A percentile compares a stretch with the other conserved stretches of the same genome.
Conservation (phyloP, 2,329 filamentous ascomycete species). For the Diaporthe ampelina region DNA sequence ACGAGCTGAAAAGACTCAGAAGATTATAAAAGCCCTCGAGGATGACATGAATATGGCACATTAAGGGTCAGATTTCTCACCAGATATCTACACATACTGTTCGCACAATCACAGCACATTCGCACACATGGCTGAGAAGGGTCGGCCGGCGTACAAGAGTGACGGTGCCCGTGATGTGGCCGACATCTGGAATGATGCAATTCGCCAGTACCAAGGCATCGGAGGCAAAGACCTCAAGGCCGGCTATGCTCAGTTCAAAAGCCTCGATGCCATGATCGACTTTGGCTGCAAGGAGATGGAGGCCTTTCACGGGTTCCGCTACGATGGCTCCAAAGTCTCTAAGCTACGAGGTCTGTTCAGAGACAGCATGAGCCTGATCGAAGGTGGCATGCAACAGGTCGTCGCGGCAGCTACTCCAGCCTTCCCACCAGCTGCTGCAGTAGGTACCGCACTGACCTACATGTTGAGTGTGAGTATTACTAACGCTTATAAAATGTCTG, state of each 20-base stretch:
- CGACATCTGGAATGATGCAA: slow-evolving; percentile 13
- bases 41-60: not conserved
- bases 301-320: slow-evolving; percentile 6
- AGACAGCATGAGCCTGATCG: not conserved
- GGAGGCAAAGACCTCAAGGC: slow-evolving; percentile 5
- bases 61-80: no score
- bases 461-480: not conserved
- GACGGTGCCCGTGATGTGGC: not conserved
- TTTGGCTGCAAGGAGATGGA: slow-evolving; percentile 24
- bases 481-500: not conserved
- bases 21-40: not conserved
- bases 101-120: not conserved
- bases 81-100: not conserved
- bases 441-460: slow-evolving; percentile 1
- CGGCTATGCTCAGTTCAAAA: not conserved
- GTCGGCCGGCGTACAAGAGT: not conserved
- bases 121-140: not conserved
- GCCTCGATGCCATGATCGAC: not conserved
- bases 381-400: slow-evolving; percentile 4
- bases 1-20: not conserved
- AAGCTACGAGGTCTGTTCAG: slow-evolving; percentile 15
- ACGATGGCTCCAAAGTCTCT: slow-evolving; percentile 5
- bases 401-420: slow-evolving; percentile 13
- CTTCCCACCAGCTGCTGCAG: slow-evolving; percentile 7
- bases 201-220: slow-evolving; percentile 15